A percentile compares a stretch with the other conserved stretches of the same genome.
Conservation (phyloP, 2,329 filamentous ascomycete genomes). For the Epichloe sibirici region DNA sequence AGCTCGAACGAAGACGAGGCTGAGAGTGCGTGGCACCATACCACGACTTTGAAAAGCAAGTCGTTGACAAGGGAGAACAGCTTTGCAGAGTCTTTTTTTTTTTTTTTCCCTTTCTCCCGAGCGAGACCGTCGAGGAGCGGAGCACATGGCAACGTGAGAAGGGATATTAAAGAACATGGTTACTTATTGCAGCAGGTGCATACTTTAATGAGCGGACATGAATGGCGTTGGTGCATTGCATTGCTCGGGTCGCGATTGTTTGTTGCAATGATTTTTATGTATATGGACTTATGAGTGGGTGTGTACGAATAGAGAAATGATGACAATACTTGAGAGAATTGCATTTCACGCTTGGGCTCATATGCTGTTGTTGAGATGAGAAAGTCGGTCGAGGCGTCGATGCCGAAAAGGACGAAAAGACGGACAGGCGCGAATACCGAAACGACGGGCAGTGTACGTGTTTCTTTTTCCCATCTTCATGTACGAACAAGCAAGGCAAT, state of each 20-base stretch:
- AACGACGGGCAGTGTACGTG: too few species aligned
- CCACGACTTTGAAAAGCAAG: constrained; percentile 16
- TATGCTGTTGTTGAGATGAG: too few species aligned
- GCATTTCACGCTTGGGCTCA: too few species aligned
- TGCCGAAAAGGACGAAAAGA: too few species aligned
- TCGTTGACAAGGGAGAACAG: constrained; percentile 24
- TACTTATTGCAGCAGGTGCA: not conserved
- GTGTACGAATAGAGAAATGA: not conserved
- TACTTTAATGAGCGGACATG: not conserved
- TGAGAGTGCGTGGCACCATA: constrained; percentile 6
- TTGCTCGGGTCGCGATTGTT: not conserved
- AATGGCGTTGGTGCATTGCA: not conserved
- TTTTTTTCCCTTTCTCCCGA: too few species aligned
- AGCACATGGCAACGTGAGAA: not conserved
- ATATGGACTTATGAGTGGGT: not conserved
- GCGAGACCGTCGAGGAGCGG: not conserved
- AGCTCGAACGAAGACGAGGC: constrained; percentile 7
- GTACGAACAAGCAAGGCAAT: too few species aligned
- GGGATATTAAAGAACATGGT: not conserved
- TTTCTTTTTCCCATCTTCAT: too few species aligned
- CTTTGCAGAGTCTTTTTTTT: not conserved
- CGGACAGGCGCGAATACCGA: too few species aligned
- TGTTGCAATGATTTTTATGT: not conserved
- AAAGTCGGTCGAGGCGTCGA: too few species aligned
- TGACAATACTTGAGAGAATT: not conserved